phyloP scores from a whole-genome alignment of 805 yeast species.

The Nakazawaea molendinolei region DNA sequence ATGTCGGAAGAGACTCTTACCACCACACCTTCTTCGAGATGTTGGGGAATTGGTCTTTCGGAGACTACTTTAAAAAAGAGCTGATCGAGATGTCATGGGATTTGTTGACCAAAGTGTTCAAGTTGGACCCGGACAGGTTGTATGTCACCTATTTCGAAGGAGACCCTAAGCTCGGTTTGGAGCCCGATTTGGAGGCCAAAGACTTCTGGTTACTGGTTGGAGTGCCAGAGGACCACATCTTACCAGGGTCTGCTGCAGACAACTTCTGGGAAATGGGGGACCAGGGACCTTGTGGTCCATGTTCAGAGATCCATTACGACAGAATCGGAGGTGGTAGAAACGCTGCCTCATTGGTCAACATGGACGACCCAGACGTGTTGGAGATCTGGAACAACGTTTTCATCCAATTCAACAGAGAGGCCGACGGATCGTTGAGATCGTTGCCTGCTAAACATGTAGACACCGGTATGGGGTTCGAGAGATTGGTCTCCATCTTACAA shows the following conservation, averaged over 20 bases:
- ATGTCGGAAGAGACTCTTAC: constrained; percentile 95
- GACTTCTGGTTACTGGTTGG: constrained; percentile 82
- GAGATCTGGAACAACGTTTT: constrained; percentile 98
- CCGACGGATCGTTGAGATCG: constrained; percentile 70
- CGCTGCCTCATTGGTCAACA: constrained; percentile 83
- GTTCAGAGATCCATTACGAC: constrained; percentile 96
- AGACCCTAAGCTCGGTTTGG: constrained; percentile 72
- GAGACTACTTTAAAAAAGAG: constrained; percentile 95
- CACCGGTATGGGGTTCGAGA: constrained; percentile 98
- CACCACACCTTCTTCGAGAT: constrained; percentile 99
- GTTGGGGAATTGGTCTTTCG: constrained; percentile 99
- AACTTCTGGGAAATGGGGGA: constrained; percentile 99
- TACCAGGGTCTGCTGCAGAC: constrained; percentile 86
- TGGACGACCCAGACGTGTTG: constrained; percentile 96
- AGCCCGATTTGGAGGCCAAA: constrained; percentile 92
- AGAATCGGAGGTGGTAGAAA: constrained; percentile 98
- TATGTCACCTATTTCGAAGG: constrained; percentile 98
- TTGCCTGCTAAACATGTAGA: constrained; percentile 95
- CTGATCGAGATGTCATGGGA: constrained; percentile 91
- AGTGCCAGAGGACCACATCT: constrained; percentile 83
- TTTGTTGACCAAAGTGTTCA: constrained; percentile 77
- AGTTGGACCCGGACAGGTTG: constrained; percentile 69
- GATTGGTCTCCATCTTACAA: constrained; percentile 91
- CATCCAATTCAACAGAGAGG: constrained; percentile 93
- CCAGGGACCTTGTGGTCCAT: constrained; percentile 99